Evolutionary conservation across 768 basidiomycete genomes (phyloP).

Genomic region (Leccinum ochraceum): DNA sequence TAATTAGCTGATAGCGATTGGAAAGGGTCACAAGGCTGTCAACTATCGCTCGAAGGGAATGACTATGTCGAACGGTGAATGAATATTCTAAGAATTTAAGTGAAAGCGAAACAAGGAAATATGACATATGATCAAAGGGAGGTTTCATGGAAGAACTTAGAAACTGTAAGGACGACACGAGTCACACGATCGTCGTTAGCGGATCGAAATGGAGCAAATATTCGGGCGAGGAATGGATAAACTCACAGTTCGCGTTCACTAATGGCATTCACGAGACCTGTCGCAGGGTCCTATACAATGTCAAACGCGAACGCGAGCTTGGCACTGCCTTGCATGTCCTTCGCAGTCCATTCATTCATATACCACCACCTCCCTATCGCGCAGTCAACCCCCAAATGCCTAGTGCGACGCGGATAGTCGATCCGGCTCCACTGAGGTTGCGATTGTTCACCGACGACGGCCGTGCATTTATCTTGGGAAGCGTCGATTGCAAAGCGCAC

Average conservation of each 20-base stretch:
- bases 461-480: background rate
- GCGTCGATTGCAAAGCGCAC: slow-evolving; percentile 3
- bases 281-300: background rate
- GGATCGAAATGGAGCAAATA: background rate
- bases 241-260: background rate
- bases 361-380: background rate
- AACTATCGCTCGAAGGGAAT: too few relatives aligned
- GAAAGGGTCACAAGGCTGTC: too few relatives aligned
- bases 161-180: too few relatives aligned
- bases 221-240: background rate
- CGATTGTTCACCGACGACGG: background rate
- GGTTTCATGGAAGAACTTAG: too few relatives aligned
- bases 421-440: background rate
- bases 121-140: too few relatives aligned
- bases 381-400: background rate
- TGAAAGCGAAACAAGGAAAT: too few relatives aligned
- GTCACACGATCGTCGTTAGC: too few relatives aligned
- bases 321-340: background rate
- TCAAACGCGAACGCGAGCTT: background rate
- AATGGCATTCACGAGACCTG: background rate
- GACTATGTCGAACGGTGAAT: too few relatives aligned
- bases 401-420: background rate
- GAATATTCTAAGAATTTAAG: too few relatives aligned
- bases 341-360: background rate
- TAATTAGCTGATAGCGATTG: too few relatives aligned